A percentile compares a stretch with the other conserved stretches of the same genome.
phyloP scores from a whole-genome alignment of 129 eudicot species.

The Dittrichia graveolens region DNA sequence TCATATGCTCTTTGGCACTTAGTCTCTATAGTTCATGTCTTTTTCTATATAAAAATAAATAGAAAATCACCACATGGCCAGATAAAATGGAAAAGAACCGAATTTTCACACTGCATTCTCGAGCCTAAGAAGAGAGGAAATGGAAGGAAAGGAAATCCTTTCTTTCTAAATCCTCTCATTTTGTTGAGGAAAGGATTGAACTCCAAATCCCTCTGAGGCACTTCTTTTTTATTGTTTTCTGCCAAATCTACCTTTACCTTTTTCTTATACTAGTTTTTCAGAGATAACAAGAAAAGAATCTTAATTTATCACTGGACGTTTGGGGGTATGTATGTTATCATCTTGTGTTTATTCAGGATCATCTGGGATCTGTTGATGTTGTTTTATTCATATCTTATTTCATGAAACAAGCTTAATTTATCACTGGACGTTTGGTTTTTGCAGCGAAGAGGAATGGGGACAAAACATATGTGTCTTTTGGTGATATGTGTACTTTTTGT shows the following conservation, averaged over 20 bases:
- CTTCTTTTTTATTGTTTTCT: not conserved
- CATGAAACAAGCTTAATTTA: conserved; percentile 14
- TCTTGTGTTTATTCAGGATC: not conserved
- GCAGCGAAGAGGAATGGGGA: conserved; percentile 40
- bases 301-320: not conserved
- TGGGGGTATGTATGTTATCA: not conserved
- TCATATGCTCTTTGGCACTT: not conserved
- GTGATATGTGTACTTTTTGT: conserved; percentile 29
- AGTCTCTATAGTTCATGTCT: not conserved
- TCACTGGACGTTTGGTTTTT: not conserved
- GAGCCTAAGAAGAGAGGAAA: not conserved
- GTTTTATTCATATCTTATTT: conserved; percentile 7
- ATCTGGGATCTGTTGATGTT: conserved; percentile 4
- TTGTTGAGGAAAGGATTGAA: not conserved
- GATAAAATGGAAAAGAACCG: not conserved
- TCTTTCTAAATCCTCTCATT: not conserved
- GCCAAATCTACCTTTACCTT: not conserved
- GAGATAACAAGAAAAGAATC: not conserved
- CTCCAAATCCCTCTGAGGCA: not conserved
- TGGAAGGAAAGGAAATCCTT: not conserved
- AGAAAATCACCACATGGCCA: not conserved
- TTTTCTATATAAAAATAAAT: not conserved
- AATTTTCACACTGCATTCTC: not conserved
- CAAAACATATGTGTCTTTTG: conserved; percentile 30
- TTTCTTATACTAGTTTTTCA: not conserved